Percentiles rank a stretch among this genome's conserved stretches.
Evolutionary conservation across 2,329 filamentous ascomycete species (phyloP).

Genomic region (Colletotrichum sp.): DNA sequence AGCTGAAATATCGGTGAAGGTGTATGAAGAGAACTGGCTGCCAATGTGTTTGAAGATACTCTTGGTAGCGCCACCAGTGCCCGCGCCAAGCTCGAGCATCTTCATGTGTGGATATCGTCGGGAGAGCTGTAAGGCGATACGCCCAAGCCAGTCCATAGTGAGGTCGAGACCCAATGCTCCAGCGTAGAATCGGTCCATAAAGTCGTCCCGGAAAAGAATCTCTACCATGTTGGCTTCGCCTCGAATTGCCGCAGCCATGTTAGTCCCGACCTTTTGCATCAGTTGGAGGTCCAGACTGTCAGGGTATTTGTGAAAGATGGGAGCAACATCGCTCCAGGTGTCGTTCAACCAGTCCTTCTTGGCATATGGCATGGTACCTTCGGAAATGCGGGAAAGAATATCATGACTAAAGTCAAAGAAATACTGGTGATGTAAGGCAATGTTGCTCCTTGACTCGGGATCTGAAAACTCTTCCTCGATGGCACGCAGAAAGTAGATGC

Average conservation of each 20-base stretch:
- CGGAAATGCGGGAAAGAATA: not conserved
- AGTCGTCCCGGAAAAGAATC: not conserved
- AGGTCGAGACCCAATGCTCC: not conserved
- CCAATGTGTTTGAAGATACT: slow-evolving; percentile 12
- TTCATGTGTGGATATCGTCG: slow-evolving; percentile 12
- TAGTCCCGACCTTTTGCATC: not conserved
- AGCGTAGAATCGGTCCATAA: not conserved
- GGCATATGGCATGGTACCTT: not conserved
- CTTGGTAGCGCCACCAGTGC: slow-evolving; percentile 38
- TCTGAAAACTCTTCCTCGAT: not conserved
- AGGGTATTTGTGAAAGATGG: not conserved
- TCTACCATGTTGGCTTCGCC: not conserved
- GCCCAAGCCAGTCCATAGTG: not conserved
- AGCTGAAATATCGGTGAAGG: slow-evolving; percentile 25
- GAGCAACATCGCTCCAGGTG: not conserved
- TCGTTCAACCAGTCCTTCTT: not conserved
- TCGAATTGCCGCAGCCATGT: not conserved
- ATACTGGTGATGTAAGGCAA: not conserved
- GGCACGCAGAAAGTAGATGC: not conserved
- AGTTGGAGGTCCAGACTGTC: not conserved
- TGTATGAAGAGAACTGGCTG: slow-evolving; percentile 19
- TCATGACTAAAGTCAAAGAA: not conserved
- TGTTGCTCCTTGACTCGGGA: not conserved
- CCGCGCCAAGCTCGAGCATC: slow-evolving; percentile 42
- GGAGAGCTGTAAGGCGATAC: not conserved